Evolutionary conservation across 108 stramenopile species (phyloP), one percentile per base, ranked within the genome.

Genomic region (Nitzschia putrida): DNA sequence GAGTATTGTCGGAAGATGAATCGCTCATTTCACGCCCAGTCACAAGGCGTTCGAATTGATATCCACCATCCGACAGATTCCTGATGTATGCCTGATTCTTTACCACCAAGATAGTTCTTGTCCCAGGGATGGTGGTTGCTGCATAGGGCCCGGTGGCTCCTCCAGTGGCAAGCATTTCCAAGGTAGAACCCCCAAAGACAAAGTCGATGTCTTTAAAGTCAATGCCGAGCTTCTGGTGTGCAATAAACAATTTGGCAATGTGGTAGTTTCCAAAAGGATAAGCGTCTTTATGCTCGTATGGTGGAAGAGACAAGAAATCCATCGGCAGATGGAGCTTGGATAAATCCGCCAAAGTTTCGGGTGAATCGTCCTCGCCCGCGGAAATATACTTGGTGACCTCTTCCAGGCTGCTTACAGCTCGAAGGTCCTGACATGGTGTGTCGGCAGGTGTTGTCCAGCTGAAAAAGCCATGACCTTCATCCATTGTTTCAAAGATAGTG

Each of bases 21-120:
- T 64, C 71, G 7, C 59, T 24, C 42, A 66, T 58, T 23, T 8
- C n/a, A 8, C 43, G 14, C 14, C 74, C 74, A 3, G 74, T 75
- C 43, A 68, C 23, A 16, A 75, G 29, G 4, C 74, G 74, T 42
- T 69, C 68, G 47, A 75, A 75, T 53, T 75, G 74, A 54, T 68
- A 75, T 13, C 74, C 74, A 21, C 14, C 20, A 41, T 61, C 74
- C 20, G 74, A 47, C 7, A 42, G 24, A 50, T 68, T 61, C 24
- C 25, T 12, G 3, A 34, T 23, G 39, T 69, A 75, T 0, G 47
- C 26, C 13, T 69, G 22, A 1, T 55, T 24, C 37, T 68, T 61
- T 23, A 24, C 39, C 11, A 75, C 47, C 58, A 75, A n/a, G 54
- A 68, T 60, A 0, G 55, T 52, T 18, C 41, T 40, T 0, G 74